These are phyloP conservation scores for Epichloe scottii DNA, from an alignment of 2,329 filamentous ascomycete species.

Conservation along the genomic window DNA sequence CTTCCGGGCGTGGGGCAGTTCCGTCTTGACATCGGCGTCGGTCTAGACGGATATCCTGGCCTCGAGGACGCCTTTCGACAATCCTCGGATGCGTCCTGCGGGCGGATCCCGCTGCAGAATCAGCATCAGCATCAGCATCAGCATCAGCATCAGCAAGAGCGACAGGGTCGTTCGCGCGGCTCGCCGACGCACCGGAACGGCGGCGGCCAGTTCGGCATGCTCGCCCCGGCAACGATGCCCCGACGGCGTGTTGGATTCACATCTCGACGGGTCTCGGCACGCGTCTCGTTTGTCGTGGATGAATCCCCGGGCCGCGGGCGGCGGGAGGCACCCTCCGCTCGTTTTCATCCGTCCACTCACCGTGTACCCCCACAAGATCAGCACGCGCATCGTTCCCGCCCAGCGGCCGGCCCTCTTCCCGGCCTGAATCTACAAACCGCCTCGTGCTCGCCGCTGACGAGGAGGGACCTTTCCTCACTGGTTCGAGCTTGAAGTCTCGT, in stretches of 20 bases:
- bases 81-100: too few species aligned
- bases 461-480: slow-evolving; percentile 57
- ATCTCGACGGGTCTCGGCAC: too few species aligned
- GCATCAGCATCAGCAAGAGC: too few species aligned
- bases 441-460: slow-evolving; percentile 36
- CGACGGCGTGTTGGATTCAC: too few species aligned
- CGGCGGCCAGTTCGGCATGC: too few species aligned
- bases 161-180: too few species aligned
- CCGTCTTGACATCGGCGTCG: slow-evolving; percentile 4
- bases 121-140: too few species aligned
- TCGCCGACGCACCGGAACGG: too few species aligned
- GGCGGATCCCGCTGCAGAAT: too few species aligned
- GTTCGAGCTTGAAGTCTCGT: slow-evolving; percentile 44
- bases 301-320: too few species aligned
- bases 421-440: slow-evolving; percentile 44
- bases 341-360: background rate
- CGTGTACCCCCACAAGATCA: slow-evolving; percentile 39
- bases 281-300: too few species aligned
- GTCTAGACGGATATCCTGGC: background rate
- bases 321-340: background rate
- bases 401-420: background rate
- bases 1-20: slow-evolving; percentile 7
- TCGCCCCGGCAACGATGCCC: too few species aligned
- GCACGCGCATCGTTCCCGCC: slow-evolving; percentile 57
- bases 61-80: background rate